Conservation (phyloP, 352 stramenopile genomes). For the Pythium dissimile region DNA sequence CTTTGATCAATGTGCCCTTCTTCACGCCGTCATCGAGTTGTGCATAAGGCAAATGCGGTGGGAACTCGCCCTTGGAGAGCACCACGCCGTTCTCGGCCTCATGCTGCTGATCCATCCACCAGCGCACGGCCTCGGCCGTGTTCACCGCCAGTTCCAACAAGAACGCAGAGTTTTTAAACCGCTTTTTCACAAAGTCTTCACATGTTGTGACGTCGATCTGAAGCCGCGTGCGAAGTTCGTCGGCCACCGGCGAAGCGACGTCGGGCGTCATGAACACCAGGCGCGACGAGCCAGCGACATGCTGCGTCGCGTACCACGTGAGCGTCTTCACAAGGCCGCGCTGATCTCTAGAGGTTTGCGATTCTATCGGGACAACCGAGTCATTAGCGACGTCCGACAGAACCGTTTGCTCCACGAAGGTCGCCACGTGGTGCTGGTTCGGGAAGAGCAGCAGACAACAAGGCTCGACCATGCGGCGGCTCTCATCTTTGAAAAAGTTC, state of each 20-base stretch:
- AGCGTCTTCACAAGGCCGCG: slow-evolving; percentile 57
- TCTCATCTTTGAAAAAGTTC: slow-evolving; percentile 67
- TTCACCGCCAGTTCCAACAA: slow-evolving; percentile 57
- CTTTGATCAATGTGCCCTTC: slow-evolving; percentile 31
- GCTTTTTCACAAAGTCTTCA: slow-evolving; percentile 40
- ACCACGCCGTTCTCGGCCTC: slow-evolving; percentile 21
- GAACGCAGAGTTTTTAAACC: slow-evolving; percentile 35
- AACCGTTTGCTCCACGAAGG: slow-evolving; percentile 37
- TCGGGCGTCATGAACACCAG: slow-evolving; percentile 63
- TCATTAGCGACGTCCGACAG: background rate
- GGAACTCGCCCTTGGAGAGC: slow-evolving; percentile 39
- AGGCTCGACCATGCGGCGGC: slow-evolving; percentile 32
- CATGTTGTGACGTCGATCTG: slow-evolving; percentile 58
- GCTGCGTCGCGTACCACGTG: slow-evolving; percentile 49
- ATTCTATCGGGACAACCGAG: slow-evolving; percentile 25
- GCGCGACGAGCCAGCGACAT: slow-evolving; percentile 32
- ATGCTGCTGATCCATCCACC: slow-evolving; percentile 39
- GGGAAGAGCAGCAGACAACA: slow-evolving; percentile 62
- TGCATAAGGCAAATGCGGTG: slow-evolving; percentile 35
- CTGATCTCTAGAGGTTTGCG: slow-evolving; percentile 33
- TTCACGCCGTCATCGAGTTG: slow-evolving; percentile 39
- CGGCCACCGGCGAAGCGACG: slow-evolving; percentile 34
- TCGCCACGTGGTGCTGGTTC: slow-evolving; percentile 66
- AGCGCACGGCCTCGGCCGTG: slow-evolving; percentile 50
- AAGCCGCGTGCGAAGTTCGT: slow-evolving; percentile 32